Percentiles rank a stretch among this genome's conserved stretches.
Conservation (phyloP, 306 rosid genomes). For the Cyclanthera cordifolia region DNA sequence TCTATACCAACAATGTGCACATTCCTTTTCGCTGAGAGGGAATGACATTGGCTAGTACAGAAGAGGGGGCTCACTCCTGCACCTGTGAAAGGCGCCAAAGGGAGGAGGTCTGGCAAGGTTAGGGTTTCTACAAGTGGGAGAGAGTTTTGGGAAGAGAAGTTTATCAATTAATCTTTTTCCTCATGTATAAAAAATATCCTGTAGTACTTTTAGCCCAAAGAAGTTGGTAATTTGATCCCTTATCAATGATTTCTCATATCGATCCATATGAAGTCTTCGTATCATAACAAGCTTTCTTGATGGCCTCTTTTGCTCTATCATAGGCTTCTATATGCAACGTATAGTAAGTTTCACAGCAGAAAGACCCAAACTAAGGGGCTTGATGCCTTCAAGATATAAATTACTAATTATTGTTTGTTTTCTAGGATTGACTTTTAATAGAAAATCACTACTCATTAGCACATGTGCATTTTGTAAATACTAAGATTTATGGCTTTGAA, state of each 20-base stretch:
- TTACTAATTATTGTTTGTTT: background rate
- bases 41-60: too few species aligned
- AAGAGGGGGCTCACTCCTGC: too few species aligned
- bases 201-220: background rate
- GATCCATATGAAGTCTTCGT: background rate
- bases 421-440: background rate
- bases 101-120: too few species aligned
- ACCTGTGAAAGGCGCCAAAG: too few species aligned
- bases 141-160: too few species aligned
- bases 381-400: background rate
- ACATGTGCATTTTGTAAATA: background rate
- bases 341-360: background rate
- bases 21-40: too few species aligned
- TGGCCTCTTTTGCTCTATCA: background rate
- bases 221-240: background rate
- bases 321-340: background rate
- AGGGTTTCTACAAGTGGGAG: too few species aligned
- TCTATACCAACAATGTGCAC: too few species aligned
- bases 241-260: background rate
- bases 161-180: too few species aligned
- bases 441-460: background rate
- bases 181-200: background rate
- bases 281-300: background rate
- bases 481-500: background rate
- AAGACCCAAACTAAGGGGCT: background rate